Conservation (phyloP, 2,329 filamentous ascomycete species). For the Arthrobotrys musiformis region DNA sequence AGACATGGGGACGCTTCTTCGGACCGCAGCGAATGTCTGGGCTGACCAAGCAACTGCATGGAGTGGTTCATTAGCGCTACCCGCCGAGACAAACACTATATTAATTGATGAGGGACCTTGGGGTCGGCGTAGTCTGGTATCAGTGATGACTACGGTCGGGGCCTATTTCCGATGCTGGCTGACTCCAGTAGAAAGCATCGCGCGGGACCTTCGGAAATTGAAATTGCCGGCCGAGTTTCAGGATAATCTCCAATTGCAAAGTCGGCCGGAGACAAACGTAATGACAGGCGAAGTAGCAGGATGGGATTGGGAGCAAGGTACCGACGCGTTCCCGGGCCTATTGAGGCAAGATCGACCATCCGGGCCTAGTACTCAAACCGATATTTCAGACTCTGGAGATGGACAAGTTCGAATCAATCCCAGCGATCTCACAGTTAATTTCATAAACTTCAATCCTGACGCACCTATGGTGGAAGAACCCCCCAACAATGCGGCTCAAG, state of each 20-base stretch:
- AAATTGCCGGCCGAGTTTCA: background rate
- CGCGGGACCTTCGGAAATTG: background rate
- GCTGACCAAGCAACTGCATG: background rate
- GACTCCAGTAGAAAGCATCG: background rate
- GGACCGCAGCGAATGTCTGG: background rate
- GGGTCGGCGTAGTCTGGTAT: background rate
- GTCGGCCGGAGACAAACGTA: background rate
- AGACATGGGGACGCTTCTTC: background rate
- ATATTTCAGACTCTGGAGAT: background rate
- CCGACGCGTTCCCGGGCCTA: background rate
- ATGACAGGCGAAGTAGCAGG: background rate
- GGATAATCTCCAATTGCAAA: background rate
- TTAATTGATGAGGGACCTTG: background rate
- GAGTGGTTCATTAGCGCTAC: background rate
- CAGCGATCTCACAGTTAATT: background rate
- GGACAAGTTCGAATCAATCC: background rate
- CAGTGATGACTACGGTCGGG: background rate
- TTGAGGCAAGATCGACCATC: background rate
- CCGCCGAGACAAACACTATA: background rate
- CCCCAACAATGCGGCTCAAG: background rate
- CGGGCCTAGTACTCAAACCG: background rate
- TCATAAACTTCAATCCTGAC: background rate
- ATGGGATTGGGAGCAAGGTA: constrained; percentile 7
- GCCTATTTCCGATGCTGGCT: background rate
- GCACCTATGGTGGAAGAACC: background rate